Conservation (phyloP, 1,284 basidiomycete species). For the Fistulinella cinereoalba region DNA sequence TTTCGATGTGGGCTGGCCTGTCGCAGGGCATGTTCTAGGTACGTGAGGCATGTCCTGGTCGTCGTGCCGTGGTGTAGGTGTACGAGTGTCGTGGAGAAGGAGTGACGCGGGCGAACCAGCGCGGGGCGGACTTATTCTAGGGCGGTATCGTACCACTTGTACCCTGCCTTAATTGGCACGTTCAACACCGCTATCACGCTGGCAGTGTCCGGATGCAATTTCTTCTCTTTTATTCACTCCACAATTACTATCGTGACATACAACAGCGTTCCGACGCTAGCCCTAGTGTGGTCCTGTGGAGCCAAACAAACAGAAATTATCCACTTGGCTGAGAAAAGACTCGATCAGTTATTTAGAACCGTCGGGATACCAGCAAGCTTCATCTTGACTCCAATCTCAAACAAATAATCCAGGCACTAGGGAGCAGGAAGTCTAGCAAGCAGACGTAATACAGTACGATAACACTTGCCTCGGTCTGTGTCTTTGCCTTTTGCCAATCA, state of each 20-base stretch:
- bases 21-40: slow-evolving; percentile 17
- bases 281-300: no score
- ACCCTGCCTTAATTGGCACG: slow-evolving; percentile 14
- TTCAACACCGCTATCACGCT: neutral
- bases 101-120: neutral
- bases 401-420: slow-evolving; percentile 82
- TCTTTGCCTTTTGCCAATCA: slow-evolving; percentile 87
- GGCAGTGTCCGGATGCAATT: slow-evolving; percentile 6
- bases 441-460: no score
- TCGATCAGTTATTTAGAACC: slow-evolving; percentile 16
- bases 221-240: neutral
- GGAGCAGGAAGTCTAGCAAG: no score
- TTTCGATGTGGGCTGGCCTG: slow-evolving; percentile 12
- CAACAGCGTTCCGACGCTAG: no score
- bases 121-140: neutral
- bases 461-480: slow-evolving; percentile 65
- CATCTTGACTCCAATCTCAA: slow-evolving; percentile 84
- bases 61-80: no score
- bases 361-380: slow-evolving; percentile 55
- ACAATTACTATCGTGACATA: no score
- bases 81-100: slow-evolving; percentile 3
- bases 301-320: no score
- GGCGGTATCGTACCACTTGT: slow-evolving; percentile 18
- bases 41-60: slow-evolving; percentile 20
- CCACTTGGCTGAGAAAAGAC: no score